Percentiles rank a stretch among this genome's conserved stretches.
Evolutionary conservation across 352 stramenopile species (phyloP).

Genomic region (Globisporangium radiosum): DNA sequence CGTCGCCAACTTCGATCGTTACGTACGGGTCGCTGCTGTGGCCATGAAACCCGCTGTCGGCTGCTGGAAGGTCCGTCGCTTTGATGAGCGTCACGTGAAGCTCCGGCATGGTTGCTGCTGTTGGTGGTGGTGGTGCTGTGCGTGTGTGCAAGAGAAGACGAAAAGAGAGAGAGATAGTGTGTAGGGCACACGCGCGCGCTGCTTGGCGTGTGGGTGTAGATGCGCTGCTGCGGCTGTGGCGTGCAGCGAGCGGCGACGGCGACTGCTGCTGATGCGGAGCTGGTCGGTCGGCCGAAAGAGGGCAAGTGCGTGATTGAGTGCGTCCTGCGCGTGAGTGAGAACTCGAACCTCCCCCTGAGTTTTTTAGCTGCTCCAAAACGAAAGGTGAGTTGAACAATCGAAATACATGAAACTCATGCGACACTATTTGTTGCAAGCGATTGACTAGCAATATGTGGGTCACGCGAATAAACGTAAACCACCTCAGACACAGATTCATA

Average conservation of each 20-base stretch:
- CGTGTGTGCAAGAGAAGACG: not conserved
- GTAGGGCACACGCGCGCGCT: too few relatives aligned
- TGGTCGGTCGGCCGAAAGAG: conserved; percentile 13
- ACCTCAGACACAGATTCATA: too few relatives aligned
- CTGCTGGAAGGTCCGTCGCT: conserved; percentile 58
- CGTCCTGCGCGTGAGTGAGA: not conserved
- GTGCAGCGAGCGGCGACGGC: not conserved
- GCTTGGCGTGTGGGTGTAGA: not conserved
- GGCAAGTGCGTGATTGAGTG: not conserved
- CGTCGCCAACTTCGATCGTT: conserved; percentile 40
- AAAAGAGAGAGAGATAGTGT: too few relatives aligned
- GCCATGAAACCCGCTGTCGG: conserved; percentile 41
- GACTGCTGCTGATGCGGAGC: not conserved
- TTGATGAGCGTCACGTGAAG: conserved; percentile 60
- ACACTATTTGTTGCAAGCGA: too few relatives aligned
- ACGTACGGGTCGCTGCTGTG: conserved; percentile 73
- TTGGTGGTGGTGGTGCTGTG: not conserved
- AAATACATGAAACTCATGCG: too few relatives aligned
- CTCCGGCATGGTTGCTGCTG: conserved; percentile 35
- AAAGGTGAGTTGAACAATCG: too few relatives aligned
- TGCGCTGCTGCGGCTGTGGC: not conserved
- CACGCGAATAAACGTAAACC: too few relatives aligned
- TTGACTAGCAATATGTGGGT: too few relatives aligned
- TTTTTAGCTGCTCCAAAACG: too few relatives aligned
- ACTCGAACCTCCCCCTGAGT: not conserved